Base-by-base conservation (phyloP, 2,329 filamentous ascomycete species). In the Claviceps paspali region DNA sequence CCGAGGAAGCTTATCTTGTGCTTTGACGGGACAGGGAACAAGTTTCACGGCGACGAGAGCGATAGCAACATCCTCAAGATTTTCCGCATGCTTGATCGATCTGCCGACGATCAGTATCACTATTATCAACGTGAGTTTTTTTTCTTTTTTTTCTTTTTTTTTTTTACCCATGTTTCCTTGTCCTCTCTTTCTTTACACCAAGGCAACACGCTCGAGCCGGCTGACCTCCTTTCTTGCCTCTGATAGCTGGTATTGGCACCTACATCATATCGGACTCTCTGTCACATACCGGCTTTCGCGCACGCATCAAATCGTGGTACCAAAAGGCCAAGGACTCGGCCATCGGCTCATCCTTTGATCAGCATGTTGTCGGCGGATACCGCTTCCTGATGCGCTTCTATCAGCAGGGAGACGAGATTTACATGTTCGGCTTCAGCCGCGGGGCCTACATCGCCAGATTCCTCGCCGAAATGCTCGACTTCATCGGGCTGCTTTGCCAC, bases 311-410 rank as follows among this genome's bases (percentile, higher is more conserved):
- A 43, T 78, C 74, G 7, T 82, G 76, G 73, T 80, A 78, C 49
- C 59, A 67, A 30, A 82, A 83, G 47, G 76, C 79, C 41, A 84
- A 84, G 47, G 83, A 91, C 54, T 82, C 79, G 3, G 83, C 82
- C 8, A 58, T 92, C 42, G 84, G 84, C 2, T 80, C 79, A 0
- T 84, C 79, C 0, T 88, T 92, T 45, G 82, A 81, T 46, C 70
- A 84, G 39, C 83, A 91, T 57, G 83, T 91, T 9, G 82, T 91
- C 47, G 82, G 78, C 6, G 83, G 82, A 1, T 91, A 91, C 56
- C 76, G 77, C 38, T 84, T 87, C 53, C 63, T 85, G 32, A 83
- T 84, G 78, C 70, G 76, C 14, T 81, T 78, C 52, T 83, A 83
- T 52, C 65, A 65, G 31, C 67, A 70, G 0, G 70, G 70, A 18